Percentiles rank a stretch among this genome's conserved stretches.
Evolutionary conservation across 176 grass and related monocot species (phyloP).

Genomic region (Carex myosuroides): DNA sequence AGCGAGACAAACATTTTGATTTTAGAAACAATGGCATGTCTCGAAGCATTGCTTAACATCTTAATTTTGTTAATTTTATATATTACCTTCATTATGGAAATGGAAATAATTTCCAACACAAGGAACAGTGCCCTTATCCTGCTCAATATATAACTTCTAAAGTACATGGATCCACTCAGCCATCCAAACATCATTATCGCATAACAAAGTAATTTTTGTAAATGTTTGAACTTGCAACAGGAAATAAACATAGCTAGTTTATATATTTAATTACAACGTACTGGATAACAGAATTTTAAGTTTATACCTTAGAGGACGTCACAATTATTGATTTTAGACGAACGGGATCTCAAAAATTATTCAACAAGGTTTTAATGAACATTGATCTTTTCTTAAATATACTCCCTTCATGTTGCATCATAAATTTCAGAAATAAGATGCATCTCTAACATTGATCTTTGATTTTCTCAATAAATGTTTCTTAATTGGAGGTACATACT

Average conservation of each 20-base stretch:
- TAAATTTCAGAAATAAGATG: background rate
- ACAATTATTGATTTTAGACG: background rate
- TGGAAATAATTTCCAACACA: background rate
- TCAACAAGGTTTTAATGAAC: background rate
- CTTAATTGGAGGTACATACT: background rate
- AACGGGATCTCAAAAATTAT: background rate
- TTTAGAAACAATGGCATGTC: too few relatives aligned
- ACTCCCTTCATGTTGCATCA: background rate
- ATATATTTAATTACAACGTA: background rate
- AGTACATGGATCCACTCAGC: too few relatives aligned
- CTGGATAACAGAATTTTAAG: background rate
- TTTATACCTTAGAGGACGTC: background rate
- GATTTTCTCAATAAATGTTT: background rate
- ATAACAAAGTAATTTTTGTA: too few relatives aligned
- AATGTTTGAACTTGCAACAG: too few relatives aligned
- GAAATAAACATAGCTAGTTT: background rate
- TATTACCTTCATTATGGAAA: too few relatives aligned
- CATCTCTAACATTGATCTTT: background rate
- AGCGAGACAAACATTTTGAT: too few relatives aligned
- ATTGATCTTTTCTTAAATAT: background rate
- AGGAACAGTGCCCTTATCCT: too few relatives aligned
- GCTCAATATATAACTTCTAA: too few relatives aligned
- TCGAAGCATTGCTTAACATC: too few relatives aligned
- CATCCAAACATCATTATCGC: too few relatives aligned
- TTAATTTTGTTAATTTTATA: too few relatives aligned